A percentile compares a stretch with the other conserved stretches of the same genome.
Conservation (phyloP, 139 green algal genomes). For the Spirogloea muscicola region DNA sequence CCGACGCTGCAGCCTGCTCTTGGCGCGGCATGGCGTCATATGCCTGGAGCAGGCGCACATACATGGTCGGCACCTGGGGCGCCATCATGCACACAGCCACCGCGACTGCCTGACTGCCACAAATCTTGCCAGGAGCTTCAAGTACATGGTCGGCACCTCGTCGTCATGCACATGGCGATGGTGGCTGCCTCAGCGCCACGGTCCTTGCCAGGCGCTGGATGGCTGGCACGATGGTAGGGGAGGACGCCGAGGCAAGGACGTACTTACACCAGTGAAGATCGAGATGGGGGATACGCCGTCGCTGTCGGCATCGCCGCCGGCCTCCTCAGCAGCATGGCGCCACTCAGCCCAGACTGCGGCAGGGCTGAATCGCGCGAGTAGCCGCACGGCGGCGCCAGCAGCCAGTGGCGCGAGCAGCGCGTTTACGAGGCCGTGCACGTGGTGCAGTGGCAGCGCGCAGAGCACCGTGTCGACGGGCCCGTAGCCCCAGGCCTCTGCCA, state of each 20-base stretch:
- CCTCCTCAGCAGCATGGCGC: constrained; percentile 1
- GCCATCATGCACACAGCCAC: background rate
- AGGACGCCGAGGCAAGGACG: too few relatives aligned
- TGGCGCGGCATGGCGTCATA: constrained; percentile 54
- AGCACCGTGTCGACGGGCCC: constrained; percentile 69
- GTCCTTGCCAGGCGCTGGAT: too few relatives aligned
- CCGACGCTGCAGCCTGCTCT: constrained; percentile 12
- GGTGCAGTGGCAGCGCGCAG: constrained; percentile 88
- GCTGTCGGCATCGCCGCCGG: background rate
- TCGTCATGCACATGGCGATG: background rate
- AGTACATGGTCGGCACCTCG: background rate
- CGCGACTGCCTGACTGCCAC: too few relatives aligned
- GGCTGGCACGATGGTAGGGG: too few relatives aligned
- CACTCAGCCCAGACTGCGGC: constrained; percentile 33
- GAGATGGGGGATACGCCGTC: too few relatives aligned
- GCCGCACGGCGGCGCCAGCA: constrained; percentile 64
- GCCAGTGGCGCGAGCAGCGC: constrained; percentile 72
- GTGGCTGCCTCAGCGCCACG: too few relatives aligned
- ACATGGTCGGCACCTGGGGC: constrained; percentile 88
- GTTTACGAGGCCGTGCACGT: constrained; percentile 94
- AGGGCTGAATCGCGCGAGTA: constrained; percentile 79
- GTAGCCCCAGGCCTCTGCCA: constrained; percentile 76
- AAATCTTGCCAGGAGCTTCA: background rate
- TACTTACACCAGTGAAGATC: constrained; percentile 84
- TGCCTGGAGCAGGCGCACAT: constrained; percentile 69